Base-by-base conservation (phyloP, 2,329 filamentous ascomycete species). In the Incumbomyces lentus region DNA sequence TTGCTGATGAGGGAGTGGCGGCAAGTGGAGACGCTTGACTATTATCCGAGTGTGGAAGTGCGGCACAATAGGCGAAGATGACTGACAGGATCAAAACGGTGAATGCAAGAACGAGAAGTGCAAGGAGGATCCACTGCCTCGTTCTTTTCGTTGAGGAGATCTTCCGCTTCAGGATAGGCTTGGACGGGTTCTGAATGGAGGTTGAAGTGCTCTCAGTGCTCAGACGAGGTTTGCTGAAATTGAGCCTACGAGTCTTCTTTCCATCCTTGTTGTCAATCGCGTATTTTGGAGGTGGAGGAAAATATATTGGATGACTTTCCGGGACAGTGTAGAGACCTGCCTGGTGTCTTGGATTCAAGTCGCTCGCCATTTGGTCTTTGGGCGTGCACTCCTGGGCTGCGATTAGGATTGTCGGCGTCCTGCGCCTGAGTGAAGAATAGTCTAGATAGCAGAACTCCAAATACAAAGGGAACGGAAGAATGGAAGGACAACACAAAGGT, bases 41-140 rank as follows among this genome's bases (percentile, higher is more conserved):
- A 30, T 48, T 54, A 17, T 52, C 45, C 2, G 53, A 55, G 41
- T 55, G 52, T 14, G 53, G 55, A 30, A 53, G 52, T 7, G 55
- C 51, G 2, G 55, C 51, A 41, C 55, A 57, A 49, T 57, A 57
- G 2, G 53, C 53, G 39, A 54, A 57, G 43, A 57, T 54, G 37
- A 46, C 41, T 2, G 44, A 49, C 5, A 57, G 52, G 47, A 57
- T 50, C 29, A 55, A 29, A 6, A 48, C 52, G 26, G 52, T 53
- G 48, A 57, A 57, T n/a, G 48, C 36, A 16, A 53, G 16, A 26
- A 52, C 40, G 22, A 57, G 43, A 16, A 52, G 44, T 14, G 51
- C 40, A 8, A 53, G 52, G 12, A 53, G 37, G n/a, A 52, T 38
- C 33, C 22, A 45, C 30, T 45, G 18, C 31, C 19, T 3, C 40